These are phyloP conservation scores for Micractinium conductrix DNA, from an alignment of 139 green algal genomes.

Conservation along the genomic window DNA sequence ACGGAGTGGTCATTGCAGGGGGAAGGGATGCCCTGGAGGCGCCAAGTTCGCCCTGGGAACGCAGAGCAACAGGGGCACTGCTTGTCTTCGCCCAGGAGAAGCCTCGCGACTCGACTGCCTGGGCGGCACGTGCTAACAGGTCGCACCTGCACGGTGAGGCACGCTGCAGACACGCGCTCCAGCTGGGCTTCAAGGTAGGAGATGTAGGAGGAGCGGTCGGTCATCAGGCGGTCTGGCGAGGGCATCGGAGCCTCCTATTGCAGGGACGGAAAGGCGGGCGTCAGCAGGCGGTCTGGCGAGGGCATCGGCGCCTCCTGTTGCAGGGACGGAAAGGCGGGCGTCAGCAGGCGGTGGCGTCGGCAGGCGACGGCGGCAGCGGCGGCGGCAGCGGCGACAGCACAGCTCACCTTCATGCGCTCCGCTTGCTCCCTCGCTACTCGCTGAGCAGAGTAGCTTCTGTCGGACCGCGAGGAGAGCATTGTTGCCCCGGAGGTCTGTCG, in stretches of 20 bases:
- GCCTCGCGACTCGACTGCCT: no score
- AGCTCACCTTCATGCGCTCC: neutral
- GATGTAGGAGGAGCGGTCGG: conserved; percentile 49
- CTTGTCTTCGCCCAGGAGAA: no score
- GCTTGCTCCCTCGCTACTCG: no score
- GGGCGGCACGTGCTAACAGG: no score
- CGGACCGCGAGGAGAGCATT: no score
- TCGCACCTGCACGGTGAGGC: conserved; percentile 48
- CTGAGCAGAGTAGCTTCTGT: no score
- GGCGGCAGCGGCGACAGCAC: neutral
- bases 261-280: neutral
- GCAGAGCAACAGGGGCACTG: no score
- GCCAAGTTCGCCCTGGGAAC: no score
- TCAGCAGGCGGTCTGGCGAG: neutral
- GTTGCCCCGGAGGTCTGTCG: no score
- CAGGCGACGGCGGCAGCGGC: neutral
- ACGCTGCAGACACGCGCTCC: conserved; percentile 44
- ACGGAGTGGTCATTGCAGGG: no score
- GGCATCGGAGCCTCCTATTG: neutral
- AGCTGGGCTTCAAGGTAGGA: conserved; percentile 51
- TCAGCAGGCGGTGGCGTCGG: neutral
- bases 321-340: neutral
- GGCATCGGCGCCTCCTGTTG: neutral
- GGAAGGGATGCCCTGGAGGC: no score
- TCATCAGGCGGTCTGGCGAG: conserved; percentile 48